Evolutionary conservation across 805 yeast species (phyloP).

Genomic region (Saccharomyces cerevisiae): DNA sequence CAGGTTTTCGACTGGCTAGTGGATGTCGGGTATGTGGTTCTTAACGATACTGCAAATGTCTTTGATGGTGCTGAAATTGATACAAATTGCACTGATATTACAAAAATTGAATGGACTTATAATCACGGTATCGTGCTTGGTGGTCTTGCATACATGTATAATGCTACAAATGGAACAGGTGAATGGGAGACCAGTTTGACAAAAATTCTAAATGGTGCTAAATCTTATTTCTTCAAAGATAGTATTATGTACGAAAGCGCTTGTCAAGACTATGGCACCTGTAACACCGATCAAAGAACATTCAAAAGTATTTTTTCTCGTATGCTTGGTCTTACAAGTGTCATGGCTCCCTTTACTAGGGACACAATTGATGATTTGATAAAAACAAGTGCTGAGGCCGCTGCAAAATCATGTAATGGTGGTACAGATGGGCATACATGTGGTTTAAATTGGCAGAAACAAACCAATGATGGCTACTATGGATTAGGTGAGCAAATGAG

Average conservation of each 20-base stretch:
- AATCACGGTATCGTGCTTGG: constrained; percentile 60
- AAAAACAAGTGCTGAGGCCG: constrained; percentile 51
- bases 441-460: constrained; percentile 56
- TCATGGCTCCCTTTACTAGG: constrained; percentile 42
- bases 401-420: constrained; percentile 64
- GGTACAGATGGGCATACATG: constrained; percentile 71
- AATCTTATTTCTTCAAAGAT: constrained; percentile 41
- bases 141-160: constrained; percentile 64
- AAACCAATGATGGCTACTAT: constrained; percentile 53
- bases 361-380: constrained; percentile 37
- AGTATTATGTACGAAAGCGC: constrained; percentile 53
- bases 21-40: constrained; percentile 37
- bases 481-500: constrained; percentile 78
- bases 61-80: constrained; percentile 62
- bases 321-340: constrained; percentile 50
- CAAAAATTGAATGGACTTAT: constrained; percentile 55
- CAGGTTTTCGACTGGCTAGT: constrained; percentile 53
- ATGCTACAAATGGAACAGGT: constrained; percentile 43
- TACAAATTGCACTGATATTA: constrained; percentile 52
- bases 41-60: constrained; percentile 51
- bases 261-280: constrained; percentile 42
- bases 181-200: constrained; percentile 44
- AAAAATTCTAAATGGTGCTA: constrained; percentile 39
- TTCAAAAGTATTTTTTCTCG: constrained; percentile 66
- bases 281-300: constrained; percentile 71